Evolutionary conservation across 192 early-diverging fungal genomes (phyloP), one percentile per base, ranked within the genome.

Genomic region (Backusella morwellensis): DNA sequence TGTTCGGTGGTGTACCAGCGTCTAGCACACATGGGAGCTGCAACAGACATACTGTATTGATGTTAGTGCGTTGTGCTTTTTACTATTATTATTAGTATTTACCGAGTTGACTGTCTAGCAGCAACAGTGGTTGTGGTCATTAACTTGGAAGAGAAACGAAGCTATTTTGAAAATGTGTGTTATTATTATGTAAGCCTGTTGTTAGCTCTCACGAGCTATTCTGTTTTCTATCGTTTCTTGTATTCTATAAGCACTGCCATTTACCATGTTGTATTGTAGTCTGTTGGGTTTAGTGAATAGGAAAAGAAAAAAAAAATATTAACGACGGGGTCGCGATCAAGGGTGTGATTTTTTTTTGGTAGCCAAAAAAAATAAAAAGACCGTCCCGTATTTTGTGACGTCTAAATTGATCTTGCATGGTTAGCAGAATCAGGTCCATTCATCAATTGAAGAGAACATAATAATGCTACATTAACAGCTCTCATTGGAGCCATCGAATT

Each of bases 1-100:
- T 87, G 87, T 78, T 89, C 88, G 34, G 81, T 80, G 42, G 73
- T 77, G 68, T 75, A 77, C 68, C 47, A 67, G n/a, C 80, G 80
- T 63, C 77, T 73, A 34, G 74, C 77, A 50, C 73, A 29, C 54
- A 78, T 59, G 32, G 75, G 66, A 34, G 69, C 66, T 47, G 72
- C 72, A 44, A 72, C 54, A 50, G 73, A 44, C 41, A 73, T 32
- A 42, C 77, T 74, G 41, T 52, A 3, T 38, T 63, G 21, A 29
- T 63, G 32, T 68, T 68, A 68, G 54, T 32, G 14, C 23, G 35
- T 38, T 15, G n/a, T 26, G 23, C 19, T 35, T 6, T 11, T 29
- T 36, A 29, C 7, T 32, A 63, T 38, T 40, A 32, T 17, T 42
- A 32, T 44, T 11, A 40, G 35, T 21, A 34, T 66, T 78, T 72